phyloP scores from a whole-genome alignment of 2,329 filamentous ascomycete species.

The Sporothrix dimorphospora region DNA sequence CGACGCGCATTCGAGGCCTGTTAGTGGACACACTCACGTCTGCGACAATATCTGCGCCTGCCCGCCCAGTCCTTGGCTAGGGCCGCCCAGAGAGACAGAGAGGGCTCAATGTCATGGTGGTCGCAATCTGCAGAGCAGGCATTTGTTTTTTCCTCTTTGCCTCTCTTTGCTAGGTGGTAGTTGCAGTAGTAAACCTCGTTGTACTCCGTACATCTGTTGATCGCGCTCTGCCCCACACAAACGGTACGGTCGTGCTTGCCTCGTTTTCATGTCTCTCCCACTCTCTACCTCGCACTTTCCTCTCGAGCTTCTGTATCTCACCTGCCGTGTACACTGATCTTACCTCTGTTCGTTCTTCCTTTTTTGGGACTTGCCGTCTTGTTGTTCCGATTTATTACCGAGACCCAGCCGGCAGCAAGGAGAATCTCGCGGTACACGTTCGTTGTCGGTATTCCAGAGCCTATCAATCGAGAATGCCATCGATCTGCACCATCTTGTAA shows the following conservation, averaged over 20 bases:
- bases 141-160: not conserved
- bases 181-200: not conserved
- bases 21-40: conserved; percentile 6
- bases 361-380: not conserved
- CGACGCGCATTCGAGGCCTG: conserved; percentile 19
- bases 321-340: not conserved
- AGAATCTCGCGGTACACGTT: conserved; percentile 1
- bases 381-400: conserved; percentile 6
- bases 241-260: not conserved
- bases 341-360: not conserved
- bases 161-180: not conserved
- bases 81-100: not conserved
- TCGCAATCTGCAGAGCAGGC: not conserved
- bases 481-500: not conserved
- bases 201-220: not conserved
- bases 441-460: conserved; percentile 10
- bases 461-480: conserved; percentile 18
- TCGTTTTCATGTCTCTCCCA: not conserved
- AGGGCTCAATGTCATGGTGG: not conserved
- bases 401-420: not conserved
- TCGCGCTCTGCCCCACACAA: not conserved
- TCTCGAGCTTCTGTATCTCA: not conserved
- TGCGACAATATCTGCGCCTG: not conserved
- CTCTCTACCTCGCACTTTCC: not conserved
- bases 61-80: not conserved